These are phyloP conservation scores for Trypanosomatidae sp. DNA, from an alignment of 208 protist genomes.

Conservation along the genomic window DNA sequence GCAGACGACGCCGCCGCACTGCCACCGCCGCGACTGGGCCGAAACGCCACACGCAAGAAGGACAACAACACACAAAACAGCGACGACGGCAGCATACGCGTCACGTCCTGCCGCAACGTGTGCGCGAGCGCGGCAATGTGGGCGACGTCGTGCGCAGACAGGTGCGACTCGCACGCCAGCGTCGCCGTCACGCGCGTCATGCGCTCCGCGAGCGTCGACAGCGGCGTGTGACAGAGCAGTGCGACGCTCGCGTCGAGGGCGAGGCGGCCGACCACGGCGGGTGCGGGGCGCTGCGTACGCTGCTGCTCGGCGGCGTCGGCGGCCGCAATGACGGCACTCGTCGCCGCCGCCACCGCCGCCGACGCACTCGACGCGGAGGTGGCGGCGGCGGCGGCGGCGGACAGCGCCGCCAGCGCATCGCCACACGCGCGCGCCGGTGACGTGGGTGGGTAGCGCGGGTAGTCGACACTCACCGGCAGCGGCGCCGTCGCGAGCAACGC, in stretches of 20 bases:
- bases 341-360: constrained; percentile 1
- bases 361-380: no score
- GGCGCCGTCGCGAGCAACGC: constrained; percentile 16
- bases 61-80: constrained; percentile 63
- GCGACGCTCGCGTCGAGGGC: constrained; percentile 44
- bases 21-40: constrained; percentile 55
- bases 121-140: constrained; percentile 48
- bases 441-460: no score
- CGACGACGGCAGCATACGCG: constrained; percentile 68
- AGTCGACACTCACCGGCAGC: no score
- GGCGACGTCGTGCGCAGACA: constrained; percentile 40
- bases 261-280: constrained; percentile 30
- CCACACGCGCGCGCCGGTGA: neutral
- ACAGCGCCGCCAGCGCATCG: neutral
- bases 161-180: constrained; percentile 25
- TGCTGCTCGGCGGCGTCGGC: constrained; percentile 6
- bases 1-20: no score
- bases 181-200: constrained; percentile 39
- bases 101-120: constrained; percentile 37
- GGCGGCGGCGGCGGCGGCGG: no score
- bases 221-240: constrained; percentile 40
- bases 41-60: constrained; percentile 74
- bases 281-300: constrained; percentile 7
- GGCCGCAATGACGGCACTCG: no score
- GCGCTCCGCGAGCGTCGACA: constrained; percentile 34